These are phyloP conservation scores for Rubus idaeus DNA, from an alignment of 306 rosid genomes.

Conservation along the genomic window DNA sequence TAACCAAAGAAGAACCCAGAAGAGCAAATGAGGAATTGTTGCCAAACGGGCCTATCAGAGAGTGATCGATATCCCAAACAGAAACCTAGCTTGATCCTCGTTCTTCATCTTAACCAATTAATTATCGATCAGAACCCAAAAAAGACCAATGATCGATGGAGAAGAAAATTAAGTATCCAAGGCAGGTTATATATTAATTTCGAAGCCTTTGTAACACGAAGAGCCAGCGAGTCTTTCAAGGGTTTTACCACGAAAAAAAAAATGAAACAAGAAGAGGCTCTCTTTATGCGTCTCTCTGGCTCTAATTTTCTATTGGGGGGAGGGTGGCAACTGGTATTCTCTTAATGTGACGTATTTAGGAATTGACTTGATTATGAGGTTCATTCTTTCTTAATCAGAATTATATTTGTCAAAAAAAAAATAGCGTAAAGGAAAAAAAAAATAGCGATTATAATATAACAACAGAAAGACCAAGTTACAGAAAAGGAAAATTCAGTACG, in stretches of 20 bases:
- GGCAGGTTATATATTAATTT: background rate
- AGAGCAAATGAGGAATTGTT: constrained; percentile 52
- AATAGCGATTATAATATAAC: background rate
- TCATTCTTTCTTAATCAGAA: too few relatives aligned
- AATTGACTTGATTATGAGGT: too few relatives aligned
- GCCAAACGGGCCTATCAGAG: constrained; percentile 47
- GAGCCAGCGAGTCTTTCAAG: background rate
- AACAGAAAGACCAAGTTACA: background rate
- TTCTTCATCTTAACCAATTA: constrained; percentile 35
- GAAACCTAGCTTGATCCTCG: constrained; percentile 46
- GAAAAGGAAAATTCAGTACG: background rate
- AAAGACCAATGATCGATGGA: background rate
- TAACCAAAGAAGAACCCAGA: constrained; percentile 68
- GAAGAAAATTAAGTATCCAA: constrained; percentile 8
- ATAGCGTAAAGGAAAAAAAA: background rate
- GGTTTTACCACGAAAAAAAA: background rate
- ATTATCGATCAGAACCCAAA: background rate
- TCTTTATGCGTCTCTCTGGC: background rate
- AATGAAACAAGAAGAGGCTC: background rate
- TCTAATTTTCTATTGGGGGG: background rate
- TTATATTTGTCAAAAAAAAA: too few relatives aligned
- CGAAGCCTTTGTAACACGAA: background rate
- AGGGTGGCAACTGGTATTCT: background rate
- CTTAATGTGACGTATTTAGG: too few relatives aligned
- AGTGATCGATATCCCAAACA: constrained; percentile 64